Evolutionary conservation across 2,329 filamentous ascomycete genomes (phyloP).

Genomic region (Cladosporium austrohemisphaericum): DNA sequence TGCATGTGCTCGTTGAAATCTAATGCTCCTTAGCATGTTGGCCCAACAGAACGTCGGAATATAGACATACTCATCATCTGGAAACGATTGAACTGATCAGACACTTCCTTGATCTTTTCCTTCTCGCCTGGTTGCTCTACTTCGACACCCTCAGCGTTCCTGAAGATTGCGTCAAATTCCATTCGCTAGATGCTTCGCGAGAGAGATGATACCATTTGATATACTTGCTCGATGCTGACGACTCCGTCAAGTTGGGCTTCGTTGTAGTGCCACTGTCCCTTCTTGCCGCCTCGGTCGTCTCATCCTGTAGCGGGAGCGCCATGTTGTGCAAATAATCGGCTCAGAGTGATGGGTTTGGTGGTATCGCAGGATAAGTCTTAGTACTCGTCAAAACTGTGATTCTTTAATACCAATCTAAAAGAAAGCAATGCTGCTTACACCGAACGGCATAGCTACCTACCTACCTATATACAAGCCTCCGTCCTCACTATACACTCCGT

Average conservation of each 20-base stretch:
- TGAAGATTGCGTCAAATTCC: neutral
- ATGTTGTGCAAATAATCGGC: neutral
- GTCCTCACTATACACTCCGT: no score
- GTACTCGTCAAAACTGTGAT: no score
- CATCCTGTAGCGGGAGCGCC: constrained; percentile 9
- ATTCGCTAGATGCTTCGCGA: neutral
- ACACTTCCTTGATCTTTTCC: constrained; percentile 36
- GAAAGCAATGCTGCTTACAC: no score
- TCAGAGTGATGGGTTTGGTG: neutral
- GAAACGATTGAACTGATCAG: constrained; percentile 37
- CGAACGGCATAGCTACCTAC: no score
- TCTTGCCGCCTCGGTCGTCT: constrained; percentile 6
- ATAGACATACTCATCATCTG: constrained; percentile 34
- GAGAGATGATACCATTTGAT: constrained; percentile 20
- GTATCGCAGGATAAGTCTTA: no score
- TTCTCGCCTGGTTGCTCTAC: constrained; percentile 30
- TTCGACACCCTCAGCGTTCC: constrained; percentile 36
- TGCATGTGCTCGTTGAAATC: constrained; percentile 38
- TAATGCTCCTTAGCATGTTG: neutral
- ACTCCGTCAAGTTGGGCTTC: neutral
- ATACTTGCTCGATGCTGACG: constrained; percentile 21
- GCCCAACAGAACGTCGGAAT: neutral
- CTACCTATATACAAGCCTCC: no score
- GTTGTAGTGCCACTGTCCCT: constrained; percentile 2
- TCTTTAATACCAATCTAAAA: no score